Evolutionary conservation across 257 asterid species (phyloP), one percentile per base, ranked within the genome.

Genomic region (Catharanthus roseus): DNA sequence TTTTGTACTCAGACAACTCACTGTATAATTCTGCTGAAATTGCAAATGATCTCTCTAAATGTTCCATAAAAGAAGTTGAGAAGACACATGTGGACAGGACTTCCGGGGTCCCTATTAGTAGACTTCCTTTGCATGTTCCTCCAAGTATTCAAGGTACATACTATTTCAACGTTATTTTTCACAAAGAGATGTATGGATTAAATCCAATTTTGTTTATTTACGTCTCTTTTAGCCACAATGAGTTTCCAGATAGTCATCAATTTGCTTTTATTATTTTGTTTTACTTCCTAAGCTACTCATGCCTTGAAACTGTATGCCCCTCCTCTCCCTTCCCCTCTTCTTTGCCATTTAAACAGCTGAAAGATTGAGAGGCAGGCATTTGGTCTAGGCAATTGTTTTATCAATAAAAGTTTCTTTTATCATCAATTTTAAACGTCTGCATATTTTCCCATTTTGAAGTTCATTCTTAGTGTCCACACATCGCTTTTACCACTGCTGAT

Each of bases 71-170:
- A 74, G 96, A 88, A 79, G 86, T 61, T 31, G 96, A 87, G 85
- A 89, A 69, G 86, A 81, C 84, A 11, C 86, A 68, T 21, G 68
- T 68, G 31, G 92, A 89, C 58, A 82, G 85, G 68, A 72, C 76
- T 75, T 85, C 90, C 19, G 77, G 78, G 36, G 78, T 82, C 72
- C 92, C 96, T 65, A 71, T 81, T 80, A 68, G 90, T 42, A 83
- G 92, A 74, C 88, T 85, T 73, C 99, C 99, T 66, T 76, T 87
- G 76, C 97, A 92, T 75, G 88, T 85, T 72, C 93, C 99, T 75
- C 90, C 84, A 75, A 88, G 67, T 72, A 84, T 82, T 77, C 97
- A 92, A 84, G 99, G 99, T 91, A 74, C 24, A 18, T 39, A 5
- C 3, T 70, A 29, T 60, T 51, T 61, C 65, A 38, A 21, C 18